Evolutionary conservation across 257 asterid genomes (phyloP), one percentile per base, ranked within the genome.

Genomic region (Penstemon barbatus): DNA sequence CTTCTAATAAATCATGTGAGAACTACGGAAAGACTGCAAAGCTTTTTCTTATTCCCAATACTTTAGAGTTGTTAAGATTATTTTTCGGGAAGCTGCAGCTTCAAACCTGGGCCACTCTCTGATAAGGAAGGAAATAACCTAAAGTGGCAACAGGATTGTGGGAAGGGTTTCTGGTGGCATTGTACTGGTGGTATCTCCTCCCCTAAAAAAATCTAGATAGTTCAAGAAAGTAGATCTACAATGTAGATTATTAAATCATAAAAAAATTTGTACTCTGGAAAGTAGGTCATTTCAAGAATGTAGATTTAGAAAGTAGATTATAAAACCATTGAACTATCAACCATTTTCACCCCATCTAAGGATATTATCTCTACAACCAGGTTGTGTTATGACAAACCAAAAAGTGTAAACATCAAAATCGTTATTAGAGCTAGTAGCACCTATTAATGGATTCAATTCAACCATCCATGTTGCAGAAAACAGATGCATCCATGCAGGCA

Each of bases 401-500:
- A 25, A 25, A 25, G 33, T 25, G 33, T 25, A 25, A 25, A 1
- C 33, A 25, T 25, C 33, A 25, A 25, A 25, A 25, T 25, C 33
- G 33, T 25, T 25, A 25, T 25, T 25, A 25, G 2, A 25, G 33
- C 33, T 25, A 25, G 12, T 18, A 18, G 41, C 5, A 66, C 39
- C 62, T 39, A 19, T 45, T 51, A 4, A 13, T 11, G 36, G 7
- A 53, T 51, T 52, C 61, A 15, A 37, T 8, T 40, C 9, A 57
- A 40, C 62, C 40, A 66, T 18, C 53, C 52, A 66, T 25, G 42
- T 50, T 38, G 48, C 52, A 12, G 50, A 37, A 7, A 11, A 40
- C 54, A 61, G 54, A 15, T 19, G 45, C 61, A 25, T 42, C 49
- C 41, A 39, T 9, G 36, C 50, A 68, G 71, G 6, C 45, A 51